phyloP scores from a whole-genome alignment of 2,329 filamentous ascomycete genomes.

The Aureobasidium leucospermi region DNA sequence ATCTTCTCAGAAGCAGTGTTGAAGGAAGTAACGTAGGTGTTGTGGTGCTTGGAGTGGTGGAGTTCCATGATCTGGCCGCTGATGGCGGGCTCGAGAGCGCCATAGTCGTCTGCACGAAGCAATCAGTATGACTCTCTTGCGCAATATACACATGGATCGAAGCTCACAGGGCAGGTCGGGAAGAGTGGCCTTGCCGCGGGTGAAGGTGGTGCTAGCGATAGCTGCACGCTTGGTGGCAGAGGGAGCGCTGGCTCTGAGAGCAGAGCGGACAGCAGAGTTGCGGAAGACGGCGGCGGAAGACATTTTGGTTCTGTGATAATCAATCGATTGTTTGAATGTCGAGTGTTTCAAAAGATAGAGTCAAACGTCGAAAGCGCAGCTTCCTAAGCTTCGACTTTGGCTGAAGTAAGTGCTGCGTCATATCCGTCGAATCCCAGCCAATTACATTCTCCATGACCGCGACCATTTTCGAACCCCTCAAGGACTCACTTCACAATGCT shows the following conservation, averaged over 20 bases:
- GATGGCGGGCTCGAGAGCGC: constrained; percentile 77
- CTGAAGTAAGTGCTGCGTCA: neutral
- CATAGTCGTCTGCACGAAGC: constrained; percentile 71
- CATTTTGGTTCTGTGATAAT: constrained; percentile 47
- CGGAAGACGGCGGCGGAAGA: constrained; percentile 70
- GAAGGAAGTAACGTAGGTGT: constrained; percentile 85
- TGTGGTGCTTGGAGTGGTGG: constrained; percentile 90
- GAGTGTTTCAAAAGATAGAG: neutral
- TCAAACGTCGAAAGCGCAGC: neutral
- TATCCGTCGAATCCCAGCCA: neutral
- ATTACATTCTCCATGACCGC: neutral
- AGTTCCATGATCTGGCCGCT: constrained; percentile 94
- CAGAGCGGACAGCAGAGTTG: constrained; percentile 61
- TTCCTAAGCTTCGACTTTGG: neutral
- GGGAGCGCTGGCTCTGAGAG: constrained; percentile 60
- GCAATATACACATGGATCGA: neutral
- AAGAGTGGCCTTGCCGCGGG: constrained; percentile 83
- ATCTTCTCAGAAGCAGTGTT: constrained; percentile 72
- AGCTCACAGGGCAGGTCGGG: constrained; percentile 73
- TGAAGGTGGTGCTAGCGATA: constrained; percentile 66
- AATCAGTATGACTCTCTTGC: neutral
- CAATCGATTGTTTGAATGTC: neutral
- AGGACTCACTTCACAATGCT: neutral
- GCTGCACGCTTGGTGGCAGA: constrained; percentile 53
- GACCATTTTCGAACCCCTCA: neutral